phyloP scores from a whole-genome alignment of 2,329 filamentous ascomycete genomes.

The Sarocladiaceae sp. region DNA sequence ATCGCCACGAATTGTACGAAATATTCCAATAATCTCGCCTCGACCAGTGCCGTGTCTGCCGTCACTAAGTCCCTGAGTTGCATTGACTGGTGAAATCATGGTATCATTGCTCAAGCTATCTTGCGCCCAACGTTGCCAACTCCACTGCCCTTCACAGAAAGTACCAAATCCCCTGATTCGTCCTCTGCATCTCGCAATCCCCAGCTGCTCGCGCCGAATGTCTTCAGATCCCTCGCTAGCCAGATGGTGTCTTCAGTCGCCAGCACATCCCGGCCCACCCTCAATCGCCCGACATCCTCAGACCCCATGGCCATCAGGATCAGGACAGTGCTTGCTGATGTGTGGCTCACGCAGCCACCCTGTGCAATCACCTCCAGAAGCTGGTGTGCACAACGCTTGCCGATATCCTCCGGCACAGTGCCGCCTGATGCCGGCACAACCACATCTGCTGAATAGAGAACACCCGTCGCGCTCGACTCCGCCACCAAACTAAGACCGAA shows the following conservation, averaged over 20 bases:
- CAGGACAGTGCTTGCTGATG: slow-evolving; percentile 70
- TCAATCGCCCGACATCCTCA: slow-evolving; percentile 86
- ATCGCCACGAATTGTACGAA: neutral
- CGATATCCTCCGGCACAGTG: slow-evolving; percentile 83
- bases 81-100: slow-evolving; percentile 10
- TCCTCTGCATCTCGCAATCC: slow-evolving; percentile 72
- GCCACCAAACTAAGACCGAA: slow-evolving; percentile 90
- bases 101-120: slow-evolving; percentile 49
- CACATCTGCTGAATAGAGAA: slow-evolving; percentile 84
- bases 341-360: slow-evolving; percentile 74
- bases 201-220: slow-evolving; percentile 90
- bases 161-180: slow-evolving; percentile 68
- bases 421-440: slow-evolving; percentile 72
- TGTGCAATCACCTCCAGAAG: slow-evolving; percentile 76
- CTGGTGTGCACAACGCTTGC: slow-evolving; percentile 82
- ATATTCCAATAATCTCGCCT: too few species aligned
- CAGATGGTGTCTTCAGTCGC: slow-evolving; percentile 76
- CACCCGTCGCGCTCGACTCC: slow-evolving; percentile 77
- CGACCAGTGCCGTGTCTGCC: too few species aligned
- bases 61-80: too few species aligned
- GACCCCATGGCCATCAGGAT: slow-evolving; percentile 97
- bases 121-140: slow-evolving; percentile 95
- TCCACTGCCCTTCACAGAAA: slow-evolving; percentile 89
- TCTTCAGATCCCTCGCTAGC: slow-evolving; percentile 77
- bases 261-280: slow-evolving; percentile 76